phyloP scores from a whole-genome alignment of 2,329 filamentous ascomycete species.

The Fusarium domesticum region DNA sequence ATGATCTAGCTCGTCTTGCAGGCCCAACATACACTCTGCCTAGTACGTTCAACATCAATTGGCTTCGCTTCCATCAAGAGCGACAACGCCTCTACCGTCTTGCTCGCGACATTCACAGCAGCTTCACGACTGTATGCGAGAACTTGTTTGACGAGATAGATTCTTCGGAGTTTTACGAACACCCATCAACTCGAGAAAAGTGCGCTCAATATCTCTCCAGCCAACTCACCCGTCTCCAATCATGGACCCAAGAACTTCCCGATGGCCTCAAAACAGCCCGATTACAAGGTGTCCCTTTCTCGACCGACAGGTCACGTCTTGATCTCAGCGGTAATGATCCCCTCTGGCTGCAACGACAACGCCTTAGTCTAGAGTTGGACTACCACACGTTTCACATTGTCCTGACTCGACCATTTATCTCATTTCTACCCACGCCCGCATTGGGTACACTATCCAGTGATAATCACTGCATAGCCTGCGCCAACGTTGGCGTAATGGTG shows the following conservation, averaged over 20 bases:
- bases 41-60: conserved; percentile 12
- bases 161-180: conserved; percentile 22
- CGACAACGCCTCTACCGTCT: conserved; percentile 14
- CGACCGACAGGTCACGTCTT: conserved; percentile 35
- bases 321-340: conserved; percentile 36
- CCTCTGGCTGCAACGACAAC: conserved; percentile 41
- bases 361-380: conserved; percentile 41
- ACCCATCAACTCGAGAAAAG: conserved; percentile 24
- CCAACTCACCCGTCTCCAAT: conserved; percentile 32
- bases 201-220: conserved; percentile 27
- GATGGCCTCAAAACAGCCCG: conserved; percentile 37
- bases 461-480: conserved; percentile 23
- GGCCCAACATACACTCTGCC: conserved; percentile 20
- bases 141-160: conserved; percentile 12
- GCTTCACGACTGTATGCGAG: conserved; percentile 17
- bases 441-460: conserved; percentile 26
- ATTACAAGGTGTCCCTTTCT: conserved; percentile 35
- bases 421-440: conserved; percentile 32
- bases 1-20: conserved; percentile 7
- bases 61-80: conserved; percentile 23
- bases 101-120: conserved; percentile 17
- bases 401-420: conserved; percentile 41
- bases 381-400: conserved; percentile 41
- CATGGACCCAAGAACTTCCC: conserved; percentile 34
- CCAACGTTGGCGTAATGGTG: conserved; percentile 27